Conservation (phyloP, 2,329 filamentous ascomycete species). For the Parafenestella ontariensis region DNA sequence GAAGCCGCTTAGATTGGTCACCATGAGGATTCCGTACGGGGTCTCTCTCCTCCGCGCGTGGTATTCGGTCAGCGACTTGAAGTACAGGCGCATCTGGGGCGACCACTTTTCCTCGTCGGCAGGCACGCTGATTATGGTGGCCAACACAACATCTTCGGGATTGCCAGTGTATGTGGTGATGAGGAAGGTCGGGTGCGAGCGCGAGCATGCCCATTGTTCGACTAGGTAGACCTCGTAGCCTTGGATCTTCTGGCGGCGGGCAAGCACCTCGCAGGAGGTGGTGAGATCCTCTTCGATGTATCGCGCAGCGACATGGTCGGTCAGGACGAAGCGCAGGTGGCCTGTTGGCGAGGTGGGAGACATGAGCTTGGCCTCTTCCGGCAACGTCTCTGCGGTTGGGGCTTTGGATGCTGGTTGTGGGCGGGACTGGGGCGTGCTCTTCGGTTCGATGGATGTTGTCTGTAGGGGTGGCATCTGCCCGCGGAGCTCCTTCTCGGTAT, state of each 20-base stretch:
- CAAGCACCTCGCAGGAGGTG: slow-evolving; percentile 69
- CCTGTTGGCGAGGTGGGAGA: slow-evolving; percentile 35
- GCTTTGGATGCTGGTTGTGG: slow-evolving; percentile 13
- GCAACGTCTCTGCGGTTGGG: slow-evolving; percentile 19
- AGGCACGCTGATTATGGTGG: slow-evolving; percentile 81
- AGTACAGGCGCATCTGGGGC: slow-evolving; percentile 78
- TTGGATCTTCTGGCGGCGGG: slow-evolving; percentile 71
- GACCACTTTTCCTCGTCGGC: slow-evolving; percentile 83
- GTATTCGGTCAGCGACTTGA: slow-evolving; percentile 83
- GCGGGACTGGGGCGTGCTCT: slow-evolving; percentile 21
- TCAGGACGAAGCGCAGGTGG: slow-evolving; percentile 68
- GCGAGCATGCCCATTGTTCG: slow-evolving; percentile 97
- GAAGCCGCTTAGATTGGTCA: slow-evolving; percentile 91
- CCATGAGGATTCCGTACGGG: slow-evolving; percentile 82
- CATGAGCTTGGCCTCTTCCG: slow-evolving; percentile 14
- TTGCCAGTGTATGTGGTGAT: slow-evolving; percentile 95
- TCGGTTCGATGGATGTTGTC: slow-evolving; percentile 28
- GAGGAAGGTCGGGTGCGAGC: slow-evolving; percentile 85
- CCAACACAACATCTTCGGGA: slow-evolving; percentile 75
- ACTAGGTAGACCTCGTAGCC: slow-evolving; percentile 95
- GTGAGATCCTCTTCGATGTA: slow-evolving; percentile 84
- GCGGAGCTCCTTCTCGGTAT: slow-evolving; percentile 39
- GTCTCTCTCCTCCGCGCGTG: slow-evolving; percentile 87
- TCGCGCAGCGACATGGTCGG: slow-evolving; percentile 70
- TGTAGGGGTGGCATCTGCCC: slow-evolving; percentile 34